Base-by-base conservation (phyloP, 2,329 filamentous ascomycete species). In the Alternaria alternata region DNA sequence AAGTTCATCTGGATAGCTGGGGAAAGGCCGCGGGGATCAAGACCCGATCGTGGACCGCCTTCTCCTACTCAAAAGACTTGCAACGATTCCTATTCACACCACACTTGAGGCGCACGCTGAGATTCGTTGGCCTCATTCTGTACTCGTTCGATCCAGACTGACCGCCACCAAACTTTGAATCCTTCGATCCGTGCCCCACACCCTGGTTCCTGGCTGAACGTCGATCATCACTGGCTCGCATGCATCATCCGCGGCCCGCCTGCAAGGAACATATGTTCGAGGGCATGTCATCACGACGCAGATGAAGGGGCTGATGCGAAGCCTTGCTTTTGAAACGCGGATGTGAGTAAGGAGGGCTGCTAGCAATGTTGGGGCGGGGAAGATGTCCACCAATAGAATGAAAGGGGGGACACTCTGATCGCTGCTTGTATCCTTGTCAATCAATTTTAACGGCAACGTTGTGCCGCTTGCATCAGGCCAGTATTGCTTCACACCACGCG, bases 151-250 rank as follows among this genome's bases (percentile, higher is more conserved):
- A 39, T 39, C 38, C 38, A 39, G 24, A 51, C 22, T 34, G 36
- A 22, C 34, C 48, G 34, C 48, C 36, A 51, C 22, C 24, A 28
- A 51, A 39, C 34, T 39, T 38, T 41, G 36, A 26, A 51, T 38
- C 48, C 18, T 26, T 18, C 48, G 2, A 41, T 38, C 24, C 16
- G 24, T 51, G 36, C 24, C 48, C 48, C 36, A 22, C 48, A 51
- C 39, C 48, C 48, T 11, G 48, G 48, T 41, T 51, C 48, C 48
- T 30, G 48, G 18, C 38, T 39, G n/a, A 22, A 26, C 34, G 36
- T 39, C 24, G 36, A 51, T 39, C 48, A 26, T 28, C 22, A 51
- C 48, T 51, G 34, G 48, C n/a, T 41, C 36, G 48, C 48, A 51
- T 26, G 30, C 34, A 22, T 38, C 32, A 41, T 41, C 48, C 24